Percentiles rank a stretch among this genome's conserved stretches.
Evolutionary conservation across 305 asterid species (phyloP).

Genomic region (Rubia occidens): DNA sequence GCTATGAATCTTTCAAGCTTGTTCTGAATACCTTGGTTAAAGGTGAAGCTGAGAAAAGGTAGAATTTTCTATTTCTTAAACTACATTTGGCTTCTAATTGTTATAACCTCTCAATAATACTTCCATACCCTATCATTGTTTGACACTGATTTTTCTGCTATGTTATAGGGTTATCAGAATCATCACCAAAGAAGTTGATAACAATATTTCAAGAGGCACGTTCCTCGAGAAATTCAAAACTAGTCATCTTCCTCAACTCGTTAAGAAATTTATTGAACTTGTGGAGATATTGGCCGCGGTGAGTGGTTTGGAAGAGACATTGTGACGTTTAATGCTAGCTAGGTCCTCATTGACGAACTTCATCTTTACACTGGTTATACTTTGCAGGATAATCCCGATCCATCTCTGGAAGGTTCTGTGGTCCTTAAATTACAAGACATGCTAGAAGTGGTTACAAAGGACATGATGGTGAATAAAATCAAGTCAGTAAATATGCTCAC

Average conservation of each 20-base stretch:
- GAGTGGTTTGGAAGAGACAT: constrained; percentile 22
- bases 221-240: constrained; percentile 75
- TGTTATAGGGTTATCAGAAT: constrained; percentile 64
- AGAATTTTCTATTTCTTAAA: constrained; percentile 11
- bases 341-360: constrained; percentile 7
- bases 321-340: constrained; percentile 4
- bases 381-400: constrained; percentile 70
- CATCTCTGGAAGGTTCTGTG: constrained; percentile 68
- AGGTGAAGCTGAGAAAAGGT: constrained; percentile 97
- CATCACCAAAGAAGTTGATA: constrained; percentile 81
- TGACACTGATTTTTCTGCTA: constrained; percentile 25
- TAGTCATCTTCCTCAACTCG: constrained; percentile 74
- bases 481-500: constrained; percentile 43
- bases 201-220: constrained; percentile 53
- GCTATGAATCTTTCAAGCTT: constrained; percentile 89
- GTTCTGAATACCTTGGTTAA: constrained; percentile 62
- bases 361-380: constrained; percentile 13
- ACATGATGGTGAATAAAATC: constrained; percentile 85
- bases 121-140: neutral
- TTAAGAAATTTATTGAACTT: constrained; percentile 72
- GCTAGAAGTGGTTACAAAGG: constrained; percentile 88
- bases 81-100: neutral
- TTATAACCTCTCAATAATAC: neutral
- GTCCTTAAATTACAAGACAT: constrained; percentile 92
- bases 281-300: constrained; percentile 67